Percentiles rank a stretch among this genome's conserved stretches.
Conservation (phyloP, 2,329 filamentous ascomycete genomes). For the Aphanoascus verrucosus region DNA sequence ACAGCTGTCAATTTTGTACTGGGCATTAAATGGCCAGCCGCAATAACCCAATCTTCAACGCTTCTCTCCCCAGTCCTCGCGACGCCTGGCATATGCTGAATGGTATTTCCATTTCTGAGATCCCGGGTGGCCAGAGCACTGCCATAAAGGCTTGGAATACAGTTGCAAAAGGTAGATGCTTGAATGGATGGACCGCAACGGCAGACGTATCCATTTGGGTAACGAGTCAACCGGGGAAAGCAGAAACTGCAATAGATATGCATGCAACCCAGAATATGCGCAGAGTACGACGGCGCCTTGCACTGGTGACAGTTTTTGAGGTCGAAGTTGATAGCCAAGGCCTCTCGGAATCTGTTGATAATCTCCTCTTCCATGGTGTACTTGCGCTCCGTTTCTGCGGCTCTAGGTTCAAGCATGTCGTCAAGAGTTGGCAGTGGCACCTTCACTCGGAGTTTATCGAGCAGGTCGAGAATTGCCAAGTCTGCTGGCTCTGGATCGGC, state of each 20-base stretch:
- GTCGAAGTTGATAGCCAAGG: constrained; percentile 17
- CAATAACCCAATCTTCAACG: constrained; percentile 23
- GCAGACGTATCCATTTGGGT: constrained; percentile 21
- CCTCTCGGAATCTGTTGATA: neutral
- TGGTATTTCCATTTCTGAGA: neutral
- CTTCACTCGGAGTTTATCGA: constrained; percentile 11
- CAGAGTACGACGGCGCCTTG: constrained; percentile 27
- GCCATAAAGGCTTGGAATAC: constrained; percentile 1
- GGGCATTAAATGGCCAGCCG: constrained; percentile 22
- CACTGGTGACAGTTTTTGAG: constrained; percentile 36
- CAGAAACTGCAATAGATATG: constrained; percentile 49
- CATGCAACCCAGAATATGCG: constrained; percentile 42
- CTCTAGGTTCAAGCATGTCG: constrained; percentile 25
- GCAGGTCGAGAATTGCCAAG: constrained; percentile 19
- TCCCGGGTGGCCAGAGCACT: neutral
- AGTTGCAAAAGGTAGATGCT: neutral
- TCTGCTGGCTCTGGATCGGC: constrained; percentile 18
- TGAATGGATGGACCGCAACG: constrained; percentile 16
- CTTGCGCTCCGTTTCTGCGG: neutral
- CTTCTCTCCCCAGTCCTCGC: constrained; percentile 15
- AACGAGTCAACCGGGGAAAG: constrained; percentile 20
- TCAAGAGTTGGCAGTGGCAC: constrained; percentile 1
- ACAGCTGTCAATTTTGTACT: constrained; percentile 34
- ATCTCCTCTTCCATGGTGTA: neutral
- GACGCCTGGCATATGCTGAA: neutral